phyloP scores from a whole-genome alignment of 371 early-diverging fungal genomes.

The Gilbertella persicaria region DNA sequence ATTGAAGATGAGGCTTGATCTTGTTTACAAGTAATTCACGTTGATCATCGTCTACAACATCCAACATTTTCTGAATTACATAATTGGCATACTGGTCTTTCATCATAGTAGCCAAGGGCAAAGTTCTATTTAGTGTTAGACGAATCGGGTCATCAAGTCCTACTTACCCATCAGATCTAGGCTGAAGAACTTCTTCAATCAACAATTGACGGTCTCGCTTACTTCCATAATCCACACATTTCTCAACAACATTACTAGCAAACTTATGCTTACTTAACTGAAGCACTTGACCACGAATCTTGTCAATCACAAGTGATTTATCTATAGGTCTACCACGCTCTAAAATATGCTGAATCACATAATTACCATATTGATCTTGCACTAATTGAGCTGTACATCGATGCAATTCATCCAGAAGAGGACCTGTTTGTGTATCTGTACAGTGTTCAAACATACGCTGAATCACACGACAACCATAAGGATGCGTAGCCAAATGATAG shows the following conservation, averaged over 20 bases:
- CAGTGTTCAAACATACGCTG: constrained; percentile 99
- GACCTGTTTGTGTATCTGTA: constrained; percentile 81
- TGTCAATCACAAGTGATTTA: constrained; percentile 82
- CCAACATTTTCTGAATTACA: constrained; percentile 99
- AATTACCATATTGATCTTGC: constrained; percentile 98
- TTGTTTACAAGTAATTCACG: constrained; percentile 81
- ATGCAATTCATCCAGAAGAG: constrained; percentile 93
- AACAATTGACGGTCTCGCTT: constrained; percentile 73
- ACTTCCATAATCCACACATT: constrained; percentile 84
- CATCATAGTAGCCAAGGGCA: constrained; percentile 93
- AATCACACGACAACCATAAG: constrained; percentile 99
- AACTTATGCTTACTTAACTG: constrained; percentile 97
- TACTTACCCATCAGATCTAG: constrained; percentile 72
- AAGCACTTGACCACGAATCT: constrained; percentile 89
- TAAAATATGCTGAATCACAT: constrained; percentile 99
- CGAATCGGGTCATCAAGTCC: neutral
- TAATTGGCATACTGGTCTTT: constrained; percentile 99
- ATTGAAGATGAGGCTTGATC: constrained; percentile 89
- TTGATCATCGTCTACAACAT: constrained; percentile 91
- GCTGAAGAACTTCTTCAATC: constrained; percentile 87
- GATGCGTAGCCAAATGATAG: constrained; percentile 95
- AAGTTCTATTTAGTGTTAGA: constrained; percentile 53
- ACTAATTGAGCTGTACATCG: constrained; percentile 88
- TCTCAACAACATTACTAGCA: constrained; percentile 99
- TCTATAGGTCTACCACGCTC: constrained; percentile 90